phyloP scores from a whole-genome alignment of 148 eudicot genomes.

The Polygonum maritimum region DNA sequence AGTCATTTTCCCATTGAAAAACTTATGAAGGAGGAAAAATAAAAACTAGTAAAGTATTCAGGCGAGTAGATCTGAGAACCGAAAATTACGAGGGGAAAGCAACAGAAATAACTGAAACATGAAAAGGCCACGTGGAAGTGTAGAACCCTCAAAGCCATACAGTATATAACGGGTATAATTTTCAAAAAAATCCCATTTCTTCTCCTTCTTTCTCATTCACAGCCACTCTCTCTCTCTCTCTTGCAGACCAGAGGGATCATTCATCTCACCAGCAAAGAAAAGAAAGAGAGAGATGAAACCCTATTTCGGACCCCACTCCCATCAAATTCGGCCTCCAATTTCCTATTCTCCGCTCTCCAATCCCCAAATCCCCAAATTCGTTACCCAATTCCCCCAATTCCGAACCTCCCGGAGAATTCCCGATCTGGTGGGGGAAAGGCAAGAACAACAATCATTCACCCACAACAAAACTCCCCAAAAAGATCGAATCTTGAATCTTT shows the following conservation, averaged over 20 bases:
- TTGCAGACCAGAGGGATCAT: slow-evolving; percentile 3
- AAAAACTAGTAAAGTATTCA: no score
- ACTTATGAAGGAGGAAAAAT: no score
- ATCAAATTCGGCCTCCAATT: slow-evolving; percentile 1
- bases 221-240: neutral
- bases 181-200: neutral
- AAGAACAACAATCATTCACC: neutral
- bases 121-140: neutral
- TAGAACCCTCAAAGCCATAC: neutral
- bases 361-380: neutral
- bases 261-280: slow-evolving; percentile 1
- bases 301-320: slow-evolving; percentile 3
- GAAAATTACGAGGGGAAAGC: neutral
- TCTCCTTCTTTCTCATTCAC: neutral
- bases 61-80: neutral
- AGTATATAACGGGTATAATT: slow-evolving; percentile 1
- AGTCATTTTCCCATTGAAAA: no score
- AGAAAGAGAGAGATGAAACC: neutral
- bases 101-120: slow-evolving; percentile 1
- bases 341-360: slow-evolving; percentile 5
- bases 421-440: neutral
- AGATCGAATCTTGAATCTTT: neutral
- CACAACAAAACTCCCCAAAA: neutral
- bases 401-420: neutral
- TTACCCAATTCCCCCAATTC: neutral